Evolutionary conservation across 129 eudicot genomes (phyloP).

Genomic region (Apium graveolens): DNA sequence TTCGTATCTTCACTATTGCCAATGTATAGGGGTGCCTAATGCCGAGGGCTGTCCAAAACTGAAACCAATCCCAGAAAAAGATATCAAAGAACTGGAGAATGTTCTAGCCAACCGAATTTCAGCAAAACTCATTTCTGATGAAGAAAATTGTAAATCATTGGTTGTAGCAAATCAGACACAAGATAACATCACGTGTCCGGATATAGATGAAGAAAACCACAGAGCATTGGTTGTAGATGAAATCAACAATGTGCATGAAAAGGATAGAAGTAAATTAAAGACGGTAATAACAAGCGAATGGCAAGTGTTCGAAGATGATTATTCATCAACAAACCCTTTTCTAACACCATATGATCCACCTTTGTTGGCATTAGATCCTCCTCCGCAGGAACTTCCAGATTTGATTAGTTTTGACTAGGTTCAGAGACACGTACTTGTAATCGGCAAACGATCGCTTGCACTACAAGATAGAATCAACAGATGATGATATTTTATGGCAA

Average conservation of each 20-base stretch:
- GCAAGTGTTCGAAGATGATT: conserved; percentile 62
- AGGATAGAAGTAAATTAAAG: conserved; percentile 18
- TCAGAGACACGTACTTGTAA: background rate
- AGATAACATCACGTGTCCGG: background rate
- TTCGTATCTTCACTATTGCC: conserved; percentile 34
- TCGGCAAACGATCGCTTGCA: background rate
- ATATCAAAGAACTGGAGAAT: conserved; percentile 37
- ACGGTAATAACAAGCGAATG: conserved; percentile 54
- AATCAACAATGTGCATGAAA: background rate
- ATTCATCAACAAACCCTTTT: background rate
- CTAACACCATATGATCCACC: background rate
- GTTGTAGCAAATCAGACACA: conserved; percentile 3
- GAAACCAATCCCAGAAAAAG: conserved; percentile 37
- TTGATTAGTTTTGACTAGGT: conserved; percentile 37
- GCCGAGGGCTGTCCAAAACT: conserved; percentile 44
- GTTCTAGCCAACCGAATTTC: conserved; percentile 24
- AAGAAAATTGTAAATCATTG: conserved; percentile 20
- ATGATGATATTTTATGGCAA: background rate
- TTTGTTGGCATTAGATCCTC: conserved; percentile 2
- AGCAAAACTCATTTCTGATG: background rate
- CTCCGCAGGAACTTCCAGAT: conserved; percentile 40
- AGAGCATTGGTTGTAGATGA: conserved; percentile 13
- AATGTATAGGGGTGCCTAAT: conserved; percentile 43
- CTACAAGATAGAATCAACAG: background rate
- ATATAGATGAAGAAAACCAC: conserved; percentile 16